Evolutionary conservation across 2,329 filamentous ascomycete species (phyloP).

Genomic region (Cordyceps fumosorosea): DNA sequence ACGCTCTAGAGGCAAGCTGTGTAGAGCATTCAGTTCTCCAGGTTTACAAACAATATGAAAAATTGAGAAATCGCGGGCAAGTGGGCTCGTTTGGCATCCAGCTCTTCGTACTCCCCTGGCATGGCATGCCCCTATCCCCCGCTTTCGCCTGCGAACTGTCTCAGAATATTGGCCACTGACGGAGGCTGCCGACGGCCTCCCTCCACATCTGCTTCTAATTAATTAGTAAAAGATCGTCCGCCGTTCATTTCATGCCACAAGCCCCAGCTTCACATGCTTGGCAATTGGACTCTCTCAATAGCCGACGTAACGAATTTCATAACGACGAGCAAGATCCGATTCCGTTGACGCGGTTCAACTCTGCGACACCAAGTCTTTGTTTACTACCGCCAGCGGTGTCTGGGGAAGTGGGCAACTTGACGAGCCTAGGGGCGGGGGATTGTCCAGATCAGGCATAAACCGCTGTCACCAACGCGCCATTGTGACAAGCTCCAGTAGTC

Average conservation of each 20-base stretch:
- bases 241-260: neutral
- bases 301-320: too few species aligned
- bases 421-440: neutral
- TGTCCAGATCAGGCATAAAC: slow-evolving; percentile 4
- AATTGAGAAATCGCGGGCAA: neutral
- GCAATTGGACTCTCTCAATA: neutral
- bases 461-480: neutral
- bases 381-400: neutral
- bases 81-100: neutral
- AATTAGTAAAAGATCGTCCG: neutral
- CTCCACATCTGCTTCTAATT: neutral
- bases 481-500: neutral
- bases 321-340: neutral
- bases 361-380: neutral
- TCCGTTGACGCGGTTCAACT: neutral
- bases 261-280: neutral
- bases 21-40: neutral
- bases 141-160: neutral
- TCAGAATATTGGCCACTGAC: neutral
- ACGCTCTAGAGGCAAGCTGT: slow-evolving; percentile 2
- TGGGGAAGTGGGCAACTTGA: slow-evolving; percentile 2
- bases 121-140: neutral
- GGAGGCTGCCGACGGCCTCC: neutral
- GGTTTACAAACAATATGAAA: neutral
- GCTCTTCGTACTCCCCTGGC: neutral